Conservation (phyloP, 192 early-diverging fungal genomes). For the Thoreauomyces humboldtii region DNA sequence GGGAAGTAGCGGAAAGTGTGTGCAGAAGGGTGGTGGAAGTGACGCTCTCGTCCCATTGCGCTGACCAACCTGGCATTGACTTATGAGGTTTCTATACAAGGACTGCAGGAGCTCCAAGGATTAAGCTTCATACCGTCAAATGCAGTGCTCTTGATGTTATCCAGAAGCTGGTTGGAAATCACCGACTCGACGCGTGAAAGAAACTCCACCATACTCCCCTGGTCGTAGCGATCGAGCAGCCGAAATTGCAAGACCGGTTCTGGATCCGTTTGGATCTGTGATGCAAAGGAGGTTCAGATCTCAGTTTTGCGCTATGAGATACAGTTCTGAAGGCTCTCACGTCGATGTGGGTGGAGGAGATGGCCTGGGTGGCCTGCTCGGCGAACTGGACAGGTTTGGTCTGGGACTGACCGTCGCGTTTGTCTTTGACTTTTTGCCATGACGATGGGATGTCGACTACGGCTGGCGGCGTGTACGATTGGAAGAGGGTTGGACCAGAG, state of each 20-base stretch:
- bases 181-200: constrained; percentile 35
- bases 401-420: constrained; percentile 2
- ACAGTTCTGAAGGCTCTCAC: too few relatives aligned
- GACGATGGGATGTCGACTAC: constrained; percentile 20
- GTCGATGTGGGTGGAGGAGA: not conserved
- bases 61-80: constrained; percentile 45
- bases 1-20: constrained; percentile 24
- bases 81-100: too few relatives aligned
- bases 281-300: not conserved
- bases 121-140: constrained; percentile 33
- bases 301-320: not conserved
- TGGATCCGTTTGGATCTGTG: constrained; percentile 39
- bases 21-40: constrained; percentile 29
- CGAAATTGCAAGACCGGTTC: constrained; percentile 1
- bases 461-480: not conserved
- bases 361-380: constrained; percentile 1
- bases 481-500: not conserved
- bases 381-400: not conserved
- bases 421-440: constrained; percentile 17
- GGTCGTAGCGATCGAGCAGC: constrained; percentile 27
- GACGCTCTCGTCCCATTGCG: constrained; percentile 44
- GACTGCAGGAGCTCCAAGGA: not conserved
- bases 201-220: constrained; percentile 29
- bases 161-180: constrained; percentile 38
- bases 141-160: constrained; percentile 45